These are phyloP conservation scores for Brassica juncea DNA, from an alignment of 345 rosid species.

Conservation along the genomic window DNA sequence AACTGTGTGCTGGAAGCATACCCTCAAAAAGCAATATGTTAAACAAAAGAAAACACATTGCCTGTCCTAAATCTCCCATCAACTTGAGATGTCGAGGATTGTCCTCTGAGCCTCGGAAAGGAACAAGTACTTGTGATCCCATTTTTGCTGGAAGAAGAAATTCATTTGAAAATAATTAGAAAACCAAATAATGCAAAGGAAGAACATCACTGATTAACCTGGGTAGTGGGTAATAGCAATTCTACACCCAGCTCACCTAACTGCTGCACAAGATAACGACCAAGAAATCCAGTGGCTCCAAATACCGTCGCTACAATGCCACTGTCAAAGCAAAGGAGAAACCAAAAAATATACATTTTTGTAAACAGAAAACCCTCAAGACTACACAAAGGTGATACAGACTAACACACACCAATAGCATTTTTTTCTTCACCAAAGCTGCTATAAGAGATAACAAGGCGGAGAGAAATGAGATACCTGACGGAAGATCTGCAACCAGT, in stretches of 20 bases:
- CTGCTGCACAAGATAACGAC: constrained; percentile 97
- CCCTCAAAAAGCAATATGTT: background rate
- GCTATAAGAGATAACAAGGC: no score
- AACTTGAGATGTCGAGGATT: constrained; percentile 24
- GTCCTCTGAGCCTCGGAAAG: constrained; percentile 96
- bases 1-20: background rate
- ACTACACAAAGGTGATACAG: background rate
- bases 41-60: constrained; percentile 21
- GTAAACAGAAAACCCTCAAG: background rate
- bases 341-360: no score
- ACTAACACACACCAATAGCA: constrained; percentile 8
- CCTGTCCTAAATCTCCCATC: constrained; percentile 99
- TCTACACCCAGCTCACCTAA: constrained; percentile 63
- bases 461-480: constrained; percentile 48
- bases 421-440: background rate
- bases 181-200: background rate
- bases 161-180: background rate
- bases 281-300: constrained; percentile 50
- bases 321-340: constrained; percentile 47
- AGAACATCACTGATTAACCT: background rate
- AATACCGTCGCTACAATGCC: constrained; percentile 84
- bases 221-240: background rate
- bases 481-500: constrained; percentile 99
- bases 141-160: constrained; percentile 62
- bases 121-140: constrained; percentile 97